Evolutionary conservation across 2,329 filamentous ascomycete species (phyloP).

Genomic region (Bipolaris zeicola): DNA sequence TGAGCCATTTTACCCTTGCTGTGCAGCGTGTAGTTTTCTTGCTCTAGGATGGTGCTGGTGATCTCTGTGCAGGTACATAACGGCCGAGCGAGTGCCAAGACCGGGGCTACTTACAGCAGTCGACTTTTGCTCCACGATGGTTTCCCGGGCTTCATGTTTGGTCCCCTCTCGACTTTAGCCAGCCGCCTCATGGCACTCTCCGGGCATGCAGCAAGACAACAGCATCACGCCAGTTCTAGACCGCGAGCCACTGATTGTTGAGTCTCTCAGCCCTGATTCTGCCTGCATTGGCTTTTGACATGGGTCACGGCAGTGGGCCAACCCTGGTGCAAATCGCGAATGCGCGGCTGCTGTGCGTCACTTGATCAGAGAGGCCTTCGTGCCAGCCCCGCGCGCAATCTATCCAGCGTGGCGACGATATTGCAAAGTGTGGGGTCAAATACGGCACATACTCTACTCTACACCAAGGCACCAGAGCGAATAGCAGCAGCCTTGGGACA

Average conservation of each 20-base stretch:
- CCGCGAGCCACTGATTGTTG: slow-evolving; percentile 3
- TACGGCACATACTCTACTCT: neutral
- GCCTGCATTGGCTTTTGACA: slow-evolving; percentile 16
- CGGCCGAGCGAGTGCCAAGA: neutral
- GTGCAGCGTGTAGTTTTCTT: neutral
- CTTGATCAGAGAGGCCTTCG: slow-evolving; percentile 18
- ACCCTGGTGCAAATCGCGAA: slow-evolving; percentile 10
- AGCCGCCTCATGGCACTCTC: neutral
- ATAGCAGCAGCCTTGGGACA: neutral
- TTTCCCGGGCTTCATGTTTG: neutral
- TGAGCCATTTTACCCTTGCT: neutral
- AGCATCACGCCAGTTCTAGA: neutral
- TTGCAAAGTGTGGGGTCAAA: slow-evolving; percentile 26
- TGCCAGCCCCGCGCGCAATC: slow-evolving; percentile 18
- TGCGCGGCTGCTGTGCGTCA: slow-evolving; percentile 14
- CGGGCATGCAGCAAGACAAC: neutral
- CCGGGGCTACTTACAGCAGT: neutral
- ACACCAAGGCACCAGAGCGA: slow-evolving; percentile 19
- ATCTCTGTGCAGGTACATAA: neutral
- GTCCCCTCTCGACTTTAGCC: neutral
- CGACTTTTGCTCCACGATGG: neutral
- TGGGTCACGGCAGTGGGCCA: slow-evolving; percentile 19
- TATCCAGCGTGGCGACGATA: slow-evolving; percentile 28
- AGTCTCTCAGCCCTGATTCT: slow-evolving; percentile 13
- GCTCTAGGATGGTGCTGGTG: neutral